Percentiles rank a stretch among this genome's conserved stretches.
Evolutionary conservation across 306 rosid species (phyloP).

Genomic region (Amphicarpaea edgeworthii): DNA sequence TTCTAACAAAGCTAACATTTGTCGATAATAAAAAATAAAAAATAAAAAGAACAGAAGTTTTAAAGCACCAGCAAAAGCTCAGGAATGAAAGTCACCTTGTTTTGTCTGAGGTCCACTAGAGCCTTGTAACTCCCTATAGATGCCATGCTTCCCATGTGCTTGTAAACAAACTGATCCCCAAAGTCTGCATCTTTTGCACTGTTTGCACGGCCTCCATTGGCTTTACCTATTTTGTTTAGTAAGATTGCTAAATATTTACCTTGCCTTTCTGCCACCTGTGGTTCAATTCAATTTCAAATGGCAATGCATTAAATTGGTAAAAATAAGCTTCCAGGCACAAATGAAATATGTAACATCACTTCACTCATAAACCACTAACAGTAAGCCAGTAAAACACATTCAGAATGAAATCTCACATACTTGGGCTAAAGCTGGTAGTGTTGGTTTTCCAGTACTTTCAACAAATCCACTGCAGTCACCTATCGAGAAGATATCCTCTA

Average conservation of each 20-base stretch:
- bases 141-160: slow-evolving; percentile 98
- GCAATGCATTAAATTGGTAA: slow-evolving; percentile 20
- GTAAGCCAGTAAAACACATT: slow-evolving; percentile 27
- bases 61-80: slow-evolving; percentile 10
- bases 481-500: slow-evolving; percentile 80
- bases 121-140: slow-evolving; percentile 91
- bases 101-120: slow-evolving; percentile 95
- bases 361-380: slow-evolving; percentile 6
- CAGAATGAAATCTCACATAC: slow-evolving; percentile 50
- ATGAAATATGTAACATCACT: slow-evolving; percentile 27
- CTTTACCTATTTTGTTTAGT: slow-evolving; percentile 76
- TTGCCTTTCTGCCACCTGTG: slow-evolving; percentile 95
- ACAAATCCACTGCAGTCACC: slow-evolving; percentile 97
- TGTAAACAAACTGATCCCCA: slow-evolving; percentile 84
- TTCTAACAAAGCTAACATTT: too few species aligned
- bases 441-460: slow-evolving; percentile 86
- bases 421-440: slow-evolving; percentile 96
- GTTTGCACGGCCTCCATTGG: slow-evolving; percentile 76
- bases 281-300: slow-evolving; percentile 39
- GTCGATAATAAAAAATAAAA: too few species aligned
- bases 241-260: slow-evolving; percentile 78
- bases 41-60: too few species aligned
- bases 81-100: slow-evolving; percentile 65
- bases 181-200: slow-evolving; percentile 57
- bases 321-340: not conserved